These are phyloP conservation scores for Sclerotinia trifoliorum DNA, from an alignment of 2,329 filamentous ascomycete species.

Conservation along the genomic window DNA sequence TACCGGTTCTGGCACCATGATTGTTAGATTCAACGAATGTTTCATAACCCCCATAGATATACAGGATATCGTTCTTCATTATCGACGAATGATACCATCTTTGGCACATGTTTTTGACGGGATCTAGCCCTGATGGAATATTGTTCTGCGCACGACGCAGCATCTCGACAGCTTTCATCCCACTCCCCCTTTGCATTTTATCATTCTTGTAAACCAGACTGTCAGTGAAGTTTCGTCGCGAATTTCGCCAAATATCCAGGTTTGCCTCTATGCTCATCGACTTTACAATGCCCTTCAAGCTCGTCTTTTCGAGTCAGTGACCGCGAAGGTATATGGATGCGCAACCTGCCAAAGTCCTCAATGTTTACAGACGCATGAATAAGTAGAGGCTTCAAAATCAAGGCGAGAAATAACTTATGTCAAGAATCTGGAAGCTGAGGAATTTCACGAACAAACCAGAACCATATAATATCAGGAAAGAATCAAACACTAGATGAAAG, in stretches of 20 bases:
- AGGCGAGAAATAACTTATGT: background rate
- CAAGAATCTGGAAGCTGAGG: background rate
- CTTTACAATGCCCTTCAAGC: conserved; percentile 2
- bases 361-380: background rate
- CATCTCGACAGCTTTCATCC: conserved; percentile 9
- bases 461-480: background rate
- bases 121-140: conserved; percentile 16
- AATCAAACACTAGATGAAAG: background rate
- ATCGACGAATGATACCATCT: conserved; percentile 21
- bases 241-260: background rate
- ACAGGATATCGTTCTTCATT: conserved; percentile 19
- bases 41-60: conserved; percentile 21
- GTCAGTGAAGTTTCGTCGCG: background rate
- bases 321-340: background rate
- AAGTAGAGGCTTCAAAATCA: background rate
- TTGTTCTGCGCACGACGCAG: conserved; percentile 14
- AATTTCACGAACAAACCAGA: background rate
- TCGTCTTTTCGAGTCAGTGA: background rate
- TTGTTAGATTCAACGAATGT: conserved; percentile 18
- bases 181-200: background rate
- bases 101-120: conserved; percentile 20
- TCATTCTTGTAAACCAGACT: background rate
- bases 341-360: background rate
- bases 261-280: background rate
- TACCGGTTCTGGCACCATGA: conserved; percentile 1